Percentiles rank a stretch among this genome's conserved stretches.
Evolutionary conservation across 1,284 basidiomycete species (phyloP).

Genomic region (Ganoderma lucidum): DNA sequence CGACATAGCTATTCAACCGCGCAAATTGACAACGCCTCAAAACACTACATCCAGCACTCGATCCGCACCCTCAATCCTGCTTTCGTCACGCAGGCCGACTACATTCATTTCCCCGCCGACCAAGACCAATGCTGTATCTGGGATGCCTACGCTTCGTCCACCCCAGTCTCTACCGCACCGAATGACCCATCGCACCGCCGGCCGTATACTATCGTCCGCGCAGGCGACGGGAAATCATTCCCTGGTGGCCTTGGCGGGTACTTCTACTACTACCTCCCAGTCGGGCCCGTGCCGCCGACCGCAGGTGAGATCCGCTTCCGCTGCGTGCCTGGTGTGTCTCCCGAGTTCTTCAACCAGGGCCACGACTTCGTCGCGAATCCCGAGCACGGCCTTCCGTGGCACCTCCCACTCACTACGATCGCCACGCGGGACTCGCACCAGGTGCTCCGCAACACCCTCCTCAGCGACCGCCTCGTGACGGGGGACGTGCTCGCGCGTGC

Average conservation of each 20-base stretch:
- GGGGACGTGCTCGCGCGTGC: constrained; percentile 9
- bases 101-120: constrained; percentile 12
- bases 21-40: not conserved
- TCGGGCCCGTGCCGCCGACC: constrained; percentile 1
- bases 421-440: constrained; percentile 10
- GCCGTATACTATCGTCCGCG: constrained; percentile 13
- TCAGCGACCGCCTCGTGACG: constrained; percentile 15
- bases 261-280: constrained; percentile 19
- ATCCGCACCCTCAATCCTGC: constrained; percentile 19
- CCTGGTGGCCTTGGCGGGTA: constrained; percentile 17
- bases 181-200: not conserved
- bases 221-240: not conserved
- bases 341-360: constrained; percentile 14
- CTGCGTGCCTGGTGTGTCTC: not conserved
- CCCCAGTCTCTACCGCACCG: not conserved
- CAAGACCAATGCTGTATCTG: constrained; percentile 19
- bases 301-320: constrained; percentile 26
- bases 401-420: constrained; percentile 18
- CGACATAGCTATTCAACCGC: not conserved
- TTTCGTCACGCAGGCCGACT: constrained; percentile 13
- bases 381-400: constrained; percentile 19
- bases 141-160: constrained; percentile 15
- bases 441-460: constrained; percentile 18
- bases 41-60: constrained; percentile 13
- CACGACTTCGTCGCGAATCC: constrained; percentile 9